These are phyloP conservation scores for Russula sp. DNA, from an alignment of 768 basidiomycete species.

Conservation along the genomic window DNA sequence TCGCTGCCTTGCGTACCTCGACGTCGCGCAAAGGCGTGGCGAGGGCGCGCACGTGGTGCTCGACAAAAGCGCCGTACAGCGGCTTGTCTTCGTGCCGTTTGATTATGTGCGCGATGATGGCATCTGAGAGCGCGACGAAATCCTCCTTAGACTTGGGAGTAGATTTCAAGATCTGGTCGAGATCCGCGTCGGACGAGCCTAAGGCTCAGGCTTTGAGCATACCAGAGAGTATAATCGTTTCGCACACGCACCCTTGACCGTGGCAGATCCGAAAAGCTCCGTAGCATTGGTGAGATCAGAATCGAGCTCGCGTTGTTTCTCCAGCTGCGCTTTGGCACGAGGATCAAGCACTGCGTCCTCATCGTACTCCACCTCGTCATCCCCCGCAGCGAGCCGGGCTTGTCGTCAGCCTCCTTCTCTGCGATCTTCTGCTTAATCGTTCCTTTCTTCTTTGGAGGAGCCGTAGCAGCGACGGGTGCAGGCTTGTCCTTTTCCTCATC, in stretches of 20 bases:
- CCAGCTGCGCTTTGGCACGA: conserved; percentile 67
- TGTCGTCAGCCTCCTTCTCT: conserved; percentile 84
- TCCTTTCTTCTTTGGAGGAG: conserved; percentile 88
- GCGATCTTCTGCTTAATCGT: conserved; percentile 88
- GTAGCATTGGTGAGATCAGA: conserved; percentile 85
- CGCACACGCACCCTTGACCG: conserved; percentile 53
- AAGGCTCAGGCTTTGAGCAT: background rate
- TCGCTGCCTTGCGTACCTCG: conserved; percentile 88
- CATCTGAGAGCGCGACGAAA: conserved; percentile 68
- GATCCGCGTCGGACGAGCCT: conserved; percentile 68
- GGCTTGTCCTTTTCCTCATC: conserved; percentile 61
- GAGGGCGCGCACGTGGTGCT: conserved; percentile 75
- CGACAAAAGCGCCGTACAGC: conserved; percentile 78
- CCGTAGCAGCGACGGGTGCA: conserved; percentile 44
- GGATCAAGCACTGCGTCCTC: conserved; percentile 68
- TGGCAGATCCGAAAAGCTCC: conserved; percentile 71
- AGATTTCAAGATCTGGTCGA: conserved; percentile 69
- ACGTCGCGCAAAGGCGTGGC: conserved; percentile 80
- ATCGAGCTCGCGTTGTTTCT: conserved; percentile 79
- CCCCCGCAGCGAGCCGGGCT: conserved; percentile 43
- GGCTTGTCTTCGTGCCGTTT: conserved; percentile 80
- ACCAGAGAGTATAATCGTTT: background rate
- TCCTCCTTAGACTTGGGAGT: conserved; percentile 90
- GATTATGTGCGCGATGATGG: conserved; percentile 71
- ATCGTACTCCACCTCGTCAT: conserved; percentile 55